Evolutionary conservation across 2,329 filamentous ascomycete genomes (phyloP).

Genomic region (Penicillium sp.): DNA sequence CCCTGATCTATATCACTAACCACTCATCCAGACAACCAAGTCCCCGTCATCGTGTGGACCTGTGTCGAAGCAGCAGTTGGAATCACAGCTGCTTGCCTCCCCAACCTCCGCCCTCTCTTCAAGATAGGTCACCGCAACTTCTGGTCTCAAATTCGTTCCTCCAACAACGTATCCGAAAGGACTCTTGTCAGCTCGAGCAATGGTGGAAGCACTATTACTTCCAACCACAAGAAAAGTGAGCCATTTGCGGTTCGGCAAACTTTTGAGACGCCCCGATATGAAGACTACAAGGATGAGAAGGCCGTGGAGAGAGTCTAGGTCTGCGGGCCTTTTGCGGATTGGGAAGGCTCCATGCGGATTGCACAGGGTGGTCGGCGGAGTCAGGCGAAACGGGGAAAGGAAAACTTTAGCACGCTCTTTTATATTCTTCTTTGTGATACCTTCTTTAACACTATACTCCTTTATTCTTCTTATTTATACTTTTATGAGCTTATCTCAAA

Average conservation of each 20-base stretch:
- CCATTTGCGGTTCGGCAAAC: conserved; percentile 1
- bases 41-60: conserved; percentile 31
- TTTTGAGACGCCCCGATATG: conserved; percentile 9
- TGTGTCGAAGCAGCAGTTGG: conserved; percentile 31
- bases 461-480: not conserved
- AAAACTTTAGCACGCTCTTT: not conserved
- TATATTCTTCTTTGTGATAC: not conserved
- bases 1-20: not conserved
- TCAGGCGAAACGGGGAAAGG: not conserved
- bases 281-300: not conserved
- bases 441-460: not conserved
- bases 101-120: conserved; percentile 30
- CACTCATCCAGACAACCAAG: conserved; percentile 26
- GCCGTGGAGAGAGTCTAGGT: not conserved
- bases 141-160: conserved; percentile 21
- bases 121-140: conserved; percentile 17
- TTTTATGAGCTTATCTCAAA: not conserved
- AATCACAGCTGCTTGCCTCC: conserved; percentile 32
- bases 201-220: not conserved
- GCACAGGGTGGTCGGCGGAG: not conserved
- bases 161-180: conserved; percentile 12
- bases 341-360: not conserved
- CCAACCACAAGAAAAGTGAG: not conserved
- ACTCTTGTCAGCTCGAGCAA: conserved; percentile 6
- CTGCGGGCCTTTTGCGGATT: not conserved